Percentiles rank a stretch among this genome's conserved stretches.
Conservation (phyloP, 2,329 filamentous ascomycete species). For the Rasamsonia emersonii region DNA sequence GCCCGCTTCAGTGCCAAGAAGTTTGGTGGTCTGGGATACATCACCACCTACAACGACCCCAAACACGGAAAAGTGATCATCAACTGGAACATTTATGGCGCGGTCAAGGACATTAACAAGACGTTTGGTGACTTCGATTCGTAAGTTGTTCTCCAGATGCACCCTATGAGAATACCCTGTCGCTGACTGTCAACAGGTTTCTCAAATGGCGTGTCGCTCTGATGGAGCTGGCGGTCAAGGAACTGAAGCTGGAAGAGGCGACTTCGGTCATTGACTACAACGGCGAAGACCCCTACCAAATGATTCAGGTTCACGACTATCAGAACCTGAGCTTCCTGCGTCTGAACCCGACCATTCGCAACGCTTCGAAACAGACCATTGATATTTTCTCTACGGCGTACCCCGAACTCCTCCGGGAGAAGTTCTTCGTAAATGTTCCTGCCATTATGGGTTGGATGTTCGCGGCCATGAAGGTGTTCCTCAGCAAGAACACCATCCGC, state of each 20-base stretch:
- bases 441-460: slow-evolving; percentile 85
- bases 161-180: not conserved
- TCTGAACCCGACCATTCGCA: slow-evolving; percentile 66
- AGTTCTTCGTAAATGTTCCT: slow-evolving; percentile 95
- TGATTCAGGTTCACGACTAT: slow-evolving; percentile 92
- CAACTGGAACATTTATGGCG: slow-evolving; percentile 90
- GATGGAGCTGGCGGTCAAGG: slow-evolving; percentile 76
- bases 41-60: slow-evolving; percentile 59
- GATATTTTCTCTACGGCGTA: slow-evolving; percentile 72
- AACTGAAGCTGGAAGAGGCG: slow-evolving; percentile 61
- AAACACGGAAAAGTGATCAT: slow-evolving; percentile 53
- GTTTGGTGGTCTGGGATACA: slow-evolving; percentile 71
- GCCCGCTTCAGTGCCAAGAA: slow-evolving; percentile 57
- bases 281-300: slow-evolving; percentile 72
- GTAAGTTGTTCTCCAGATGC: slow-evolving; percentile 45
- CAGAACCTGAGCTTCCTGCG: slow-evolving; percentile 78
- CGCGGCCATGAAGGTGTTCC: slow-evolving; percentile 63
- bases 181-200: slow-evolving; percentile 50
- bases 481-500: slow-evolving; percentile 63
- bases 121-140: slow-evolving; percentile 77
- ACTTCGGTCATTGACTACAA: slow-evolving; percentile 58
- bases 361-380: slow-evolving; percentile 72
- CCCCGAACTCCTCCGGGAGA: slow-evolving; percentile 79
- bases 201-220: slow-evolving; percentile 81
- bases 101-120: slow-evolving; percentile 67